Evolutionary conservation across 176 grass and related monocot genomes (phyloP).

Genomic region (Oryza longistaminata): DNA sequence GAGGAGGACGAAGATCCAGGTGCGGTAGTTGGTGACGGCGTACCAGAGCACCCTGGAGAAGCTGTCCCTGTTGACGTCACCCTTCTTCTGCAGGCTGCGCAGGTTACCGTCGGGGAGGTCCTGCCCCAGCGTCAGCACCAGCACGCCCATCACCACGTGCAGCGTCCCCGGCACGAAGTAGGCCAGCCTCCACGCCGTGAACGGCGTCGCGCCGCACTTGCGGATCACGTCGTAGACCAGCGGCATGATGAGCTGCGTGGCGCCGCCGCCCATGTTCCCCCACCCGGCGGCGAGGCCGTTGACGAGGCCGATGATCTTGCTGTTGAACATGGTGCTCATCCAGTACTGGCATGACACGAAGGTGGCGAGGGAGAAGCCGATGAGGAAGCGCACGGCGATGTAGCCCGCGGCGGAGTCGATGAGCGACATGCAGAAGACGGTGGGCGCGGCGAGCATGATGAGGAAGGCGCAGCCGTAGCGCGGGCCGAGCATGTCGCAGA

Average conservation of each 20-base stretch:
- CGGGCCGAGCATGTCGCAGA: conserved; percentile 74
- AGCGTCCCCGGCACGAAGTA: conserved; percentile 72
- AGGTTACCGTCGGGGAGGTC: conserved; percentile 87
- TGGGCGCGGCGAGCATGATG: conserved; percentile 71
- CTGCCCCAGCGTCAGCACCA: conserved; percentile 74
- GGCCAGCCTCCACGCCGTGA: conserved; percentile 71
- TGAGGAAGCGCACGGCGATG: conserved; percentile 68
- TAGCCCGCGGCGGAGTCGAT: conserved; percentile 48
- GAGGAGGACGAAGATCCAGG: conserved; percentile 86
- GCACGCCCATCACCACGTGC: conserved; percentile 67
- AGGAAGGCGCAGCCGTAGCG: conserved; percentile 85
- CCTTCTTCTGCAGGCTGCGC: conserved; percentile 55
- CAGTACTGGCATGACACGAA: conserved; percentile 93
- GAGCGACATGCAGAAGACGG: conserved; percentile 79
- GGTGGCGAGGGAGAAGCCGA: conserved; percentile 76
- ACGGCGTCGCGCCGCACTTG: conserved; percentile 48
- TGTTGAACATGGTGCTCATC: conserved; percentile 97
- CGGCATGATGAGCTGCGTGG: conserved; percentile 93
- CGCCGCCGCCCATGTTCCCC: conserved; percentile 91
- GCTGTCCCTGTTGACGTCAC: conserved; percentile 59
- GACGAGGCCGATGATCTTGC: conserved; percentile 72
- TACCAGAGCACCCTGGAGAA: conserved; percentile 73
- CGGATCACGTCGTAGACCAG: conserved; percentile 71
- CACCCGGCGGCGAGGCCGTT: conserved; percentile 68
- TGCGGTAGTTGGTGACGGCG: conserved; percentile 77